Evolutionary conservation across 1,139 yeast species (phyloP).

Genomic region (Diutina siamensis): DNA sequence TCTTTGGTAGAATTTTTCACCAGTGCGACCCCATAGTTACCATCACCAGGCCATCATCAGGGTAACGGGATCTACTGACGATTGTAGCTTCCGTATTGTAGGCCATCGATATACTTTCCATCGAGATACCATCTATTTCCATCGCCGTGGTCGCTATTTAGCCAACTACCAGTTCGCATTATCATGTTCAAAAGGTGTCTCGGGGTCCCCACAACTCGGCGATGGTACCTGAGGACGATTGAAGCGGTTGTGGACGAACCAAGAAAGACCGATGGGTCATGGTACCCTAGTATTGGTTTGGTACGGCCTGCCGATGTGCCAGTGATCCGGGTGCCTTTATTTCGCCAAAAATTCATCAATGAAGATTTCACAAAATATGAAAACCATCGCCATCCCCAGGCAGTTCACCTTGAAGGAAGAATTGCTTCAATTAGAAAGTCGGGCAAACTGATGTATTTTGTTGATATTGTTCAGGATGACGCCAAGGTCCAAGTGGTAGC

Average conservation of each 20-base stretch:
- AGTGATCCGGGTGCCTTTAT: not conserved
- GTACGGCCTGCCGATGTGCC: not conserved
- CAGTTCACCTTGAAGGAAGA: slow-evolving; percentile 38
- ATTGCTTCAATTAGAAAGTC: slow-evolving; percentile 44
- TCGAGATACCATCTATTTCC: too few species aligned
- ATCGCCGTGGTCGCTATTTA: too few species aligned
- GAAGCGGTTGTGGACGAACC: not conserved
- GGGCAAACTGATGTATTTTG: slow-evolving; percentile 55
- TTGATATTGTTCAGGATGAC: slow-evolving; percentile 55
- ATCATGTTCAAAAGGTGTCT: not conserved
- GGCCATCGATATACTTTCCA: too few species aligned
- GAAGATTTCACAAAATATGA: not conserved
- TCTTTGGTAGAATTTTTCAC: not conserved
- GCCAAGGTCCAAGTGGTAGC: slow-evolving; percentile 48
- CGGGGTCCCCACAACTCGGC: not conserved
- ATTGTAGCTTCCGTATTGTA: too few species aligned
- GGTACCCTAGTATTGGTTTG: not conserved
- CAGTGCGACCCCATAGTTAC: too few species aligned
- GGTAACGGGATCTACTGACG: too few species aligned
- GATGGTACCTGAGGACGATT: not conserved
- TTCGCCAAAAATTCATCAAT: not conserved
- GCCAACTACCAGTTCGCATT: too few species aligned
- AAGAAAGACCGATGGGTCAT: not conserved
- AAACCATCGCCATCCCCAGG: slow-evolving; percentile 7
- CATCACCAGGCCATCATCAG: too few species aligned